These are phyloP conservation scores for Gracilaria domingensis DNA, from an alignment of 23 red algal species.

Conservation along the genomic window DNA sequence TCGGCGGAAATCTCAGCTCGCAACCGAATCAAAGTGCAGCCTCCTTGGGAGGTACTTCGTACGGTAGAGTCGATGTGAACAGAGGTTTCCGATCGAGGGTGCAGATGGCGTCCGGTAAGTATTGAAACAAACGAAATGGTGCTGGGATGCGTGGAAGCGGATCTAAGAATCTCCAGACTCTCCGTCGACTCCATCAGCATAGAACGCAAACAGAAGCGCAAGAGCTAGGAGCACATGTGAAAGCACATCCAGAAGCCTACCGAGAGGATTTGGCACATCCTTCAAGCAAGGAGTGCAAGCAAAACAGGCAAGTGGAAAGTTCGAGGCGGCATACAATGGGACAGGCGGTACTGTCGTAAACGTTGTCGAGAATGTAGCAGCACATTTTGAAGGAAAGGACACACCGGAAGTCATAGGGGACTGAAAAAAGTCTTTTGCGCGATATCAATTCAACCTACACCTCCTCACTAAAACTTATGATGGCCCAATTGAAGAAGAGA, in stretches of 20 bases:
- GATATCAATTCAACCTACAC: conserved; percentile 80
- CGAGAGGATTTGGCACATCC: conserved; percentile 40
- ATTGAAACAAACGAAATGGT: neutral
- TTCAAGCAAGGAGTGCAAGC: conserved; percentile 83
- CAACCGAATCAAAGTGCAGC: conserved; percentile 34
- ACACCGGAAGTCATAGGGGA: conserved; percentile 50
- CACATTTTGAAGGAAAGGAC: conserved; percentile 76
- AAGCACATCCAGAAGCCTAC: conserved; percentile 4
- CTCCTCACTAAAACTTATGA: conserved; percentile 69
- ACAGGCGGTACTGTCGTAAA: conserved; percentile 64
- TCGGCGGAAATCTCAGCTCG: conserved; percentile 7
- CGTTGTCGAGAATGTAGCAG: conserved; percentile 74
- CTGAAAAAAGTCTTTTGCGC: conserved; percentile 62
- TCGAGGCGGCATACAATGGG: conserved; percentile 76
- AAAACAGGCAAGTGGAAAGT: conserved; percentile 54
- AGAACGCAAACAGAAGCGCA: conserved; percentile 1
- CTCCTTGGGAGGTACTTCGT: conserved; percentile 12
- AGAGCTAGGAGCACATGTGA: too few relatives aligned
- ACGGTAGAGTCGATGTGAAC: conserved; percentile 6
- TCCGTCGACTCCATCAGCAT: conserved; percentile 19
- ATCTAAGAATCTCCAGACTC: conserved; percentile 10
- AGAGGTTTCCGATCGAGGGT: conserved; percentile 13
- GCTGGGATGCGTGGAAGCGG: neutral
- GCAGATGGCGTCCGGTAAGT: neutral
- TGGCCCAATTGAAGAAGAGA: conserved; percentile 37